Base-by-base conservation (phyloP, 1,139 yeast species). In the Suhomyces bokatorum region DNA sequence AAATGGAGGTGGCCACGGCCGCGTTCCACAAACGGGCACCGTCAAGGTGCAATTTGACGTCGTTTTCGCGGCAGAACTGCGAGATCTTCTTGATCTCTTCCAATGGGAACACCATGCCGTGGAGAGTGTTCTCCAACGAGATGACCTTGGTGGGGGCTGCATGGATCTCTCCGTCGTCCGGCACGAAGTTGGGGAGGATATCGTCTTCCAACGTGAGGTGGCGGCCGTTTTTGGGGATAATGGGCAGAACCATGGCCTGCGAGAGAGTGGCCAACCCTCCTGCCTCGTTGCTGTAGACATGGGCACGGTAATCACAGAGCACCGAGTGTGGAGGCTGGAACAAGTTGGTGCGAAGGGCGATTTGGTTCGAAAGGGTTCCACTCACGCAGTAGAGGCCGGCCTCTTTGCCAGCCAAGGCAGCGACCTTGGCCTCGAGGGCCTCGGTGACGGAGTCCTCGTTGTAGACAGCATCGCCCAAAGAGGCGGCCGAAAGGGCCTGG, bases 21-120 rank as follows among this genome's bases (percentile, higher is more conserved):
- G 97, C 97, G 61, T 91, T 89, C 95, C 96, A 90, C 48, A 91
- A 72, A 56, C 98, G 77, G n/a, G 98, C 98, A 52, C 98, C 98
- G 61, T 91, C 98, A 59, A 90, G 80, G 63, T 91, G 98, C 58
- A 90, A 69, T 54, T 72, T 77, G 50, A 90, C 73, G 45, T 77
- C 78, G 56, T 85, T 75, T 43, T 73, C 78, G 49, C 76, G 70
- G 54, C 96, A 89, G 74, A 87, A 89, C 46, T 70, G 75, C 43
- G 87, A 78, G 55, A 91, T 90, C 51, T 82, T 78, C 50, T 73
- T 70, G 52, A 91, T 79, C 62, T 91, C 97, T 39, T 85, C 95
- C 42, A 87, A 60, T 12, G 97, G 98, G 65, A 82, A 78, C 36
- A 90, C 69, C 40, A 86, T 78, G 37, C 98, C 98, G 56, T 87